Evolutionary conservation across 345 rosid genomes (phyloP).

Genomic region (Pseudoturritis turrita): DNA sequence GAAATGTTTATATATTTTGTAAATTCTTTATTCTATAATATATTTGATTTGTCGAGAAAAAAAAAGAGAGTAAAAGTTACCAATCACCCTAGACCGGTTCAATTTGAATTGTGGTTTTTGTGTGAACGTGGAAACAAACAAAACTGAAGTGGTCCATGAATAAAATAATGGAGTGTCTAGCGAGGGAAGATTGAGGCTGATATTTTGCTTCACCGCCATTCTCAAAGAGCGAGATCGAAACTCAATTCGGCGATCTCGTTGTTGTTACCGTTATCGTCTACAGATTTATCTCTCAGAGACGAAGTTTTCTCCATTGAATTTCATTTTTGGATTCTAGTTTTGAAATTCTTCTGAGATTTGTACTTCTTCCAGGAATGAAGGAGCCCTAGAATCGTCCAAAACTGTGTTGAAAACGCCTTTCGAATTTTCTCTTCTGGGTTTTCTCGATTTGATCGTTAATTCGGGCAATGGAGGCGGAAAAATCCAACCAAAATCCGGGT

Average conservation of each 20-base stretch:
- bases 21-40: too few species aligned
- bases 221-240: neutral
- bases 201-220: neutral
- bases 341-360: neutral
- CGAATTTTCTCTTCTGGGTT: neutral
- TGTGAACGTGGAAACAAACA: too few species aligned
- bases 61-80: too few species aligned
- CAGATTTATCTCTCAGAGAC: neutral
- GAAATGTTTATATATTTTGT: too few species aligned
- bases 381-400: conserved; percentile 4
- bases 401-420: neutral
- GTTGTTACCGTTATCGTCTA: neutral
- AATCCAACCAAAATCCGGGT: conserved; percentile 37
- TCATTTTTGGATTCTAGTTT: neutral
- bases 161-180: conserved; percentile 19
- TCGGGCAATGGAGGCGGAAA: conserved; percentile 14
- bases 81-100: too few species aligned
- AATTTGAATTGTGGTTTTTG: too few species aligned
- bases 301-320: neutral
- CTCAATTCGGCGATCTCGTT: neutral
- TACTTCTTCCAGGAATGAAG: neutral
- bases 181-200: neutral
- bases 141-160: conserved; percentile 2
- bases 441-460: neutral
- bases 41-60: too few species aligned